A percentile compares a stretch with the other conserved stretches of the same genome.
Evolutionary conservation across 495 filamentous ascomycete genomes (phyloP).

Genomic region (Aspergillus leporis): DNA sequence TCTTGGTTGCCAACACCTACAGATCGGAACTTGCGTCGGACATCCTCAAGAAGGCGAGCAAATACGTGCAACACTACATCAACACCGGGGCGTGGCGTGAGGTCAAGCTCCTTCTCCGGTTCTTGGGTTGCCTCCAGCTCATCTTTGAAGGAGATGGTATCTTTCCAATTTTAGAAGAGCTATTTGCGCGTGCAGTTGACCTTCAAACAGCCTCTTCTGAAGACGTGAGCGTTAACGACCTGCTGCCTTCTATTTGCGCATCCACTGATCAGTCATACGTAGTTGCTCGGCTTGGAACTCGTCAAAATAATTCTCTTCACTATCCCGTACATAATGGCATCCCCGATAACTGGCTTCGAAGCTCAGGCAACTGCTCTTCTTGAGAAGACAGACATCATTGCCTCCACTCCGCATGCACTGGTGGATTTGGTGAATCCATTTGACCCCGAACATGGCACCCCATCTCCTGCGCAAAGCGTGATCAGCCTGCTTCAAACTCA

Average conservation of each 20-base stretch:
- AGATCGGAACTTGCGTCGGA: slow-evolving; percentile 71
- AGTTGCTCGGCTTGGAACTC: slow-evolving; percentile 75
- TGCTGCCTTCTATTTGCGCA: neutral
- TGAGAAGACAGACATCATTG: slow-evolving; percentile 90
- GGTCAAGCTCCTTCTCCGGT: slow-evolving; percentile 85
- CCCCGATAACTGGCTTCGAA: slow-evolving; percentile 63
- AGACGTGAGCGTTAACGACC: slow-evolving; percentile 60
- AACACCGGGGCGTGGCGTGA: slow-evolving; percentile 78
- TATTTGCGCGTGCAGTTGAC: slow-evolving; percentile 82
- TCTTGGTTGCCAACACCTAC: slow-evolving; percentile 71
- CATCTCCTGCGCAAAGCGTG: slow-evolving; percentile 62
- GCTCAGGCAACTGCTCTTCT: slow-evolving; percentile 74
- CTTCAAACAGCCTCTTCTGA: slow-evolving; percentile 88
- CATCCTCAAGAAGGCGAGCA: slow-evolving; percentile 60
- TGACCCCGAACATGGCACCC: slow-evolving; percentile 54
- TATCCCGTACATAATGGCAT: slow-evolving; percentile 85
- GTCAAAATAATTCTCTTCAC: slow-evolving; percentile 94
- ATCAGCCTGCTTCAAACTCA: slow-evolving; percentile 84
- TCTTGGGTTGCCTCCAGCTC: slow-evolving; percentile 78
- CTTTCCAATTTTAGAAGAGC: slow-evolving; percentile 79
- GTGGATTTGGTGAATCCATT: slow-evolving; percentile 85
- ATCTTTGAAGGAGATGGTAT: slow-evolving; percentile 81
- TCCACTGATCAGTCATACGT: slow-evolving; percentile 23
- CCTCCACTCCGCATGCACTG: slow-evolving; percentile 76
- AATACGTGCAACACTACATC: slow-evolving; percentile 60